A percentile compares a stretch with the other conserved stretches of the same genome.
Conservation (phyloP, 768 basidiomycete species). For the Leccinum disarticulatum region DNA sequence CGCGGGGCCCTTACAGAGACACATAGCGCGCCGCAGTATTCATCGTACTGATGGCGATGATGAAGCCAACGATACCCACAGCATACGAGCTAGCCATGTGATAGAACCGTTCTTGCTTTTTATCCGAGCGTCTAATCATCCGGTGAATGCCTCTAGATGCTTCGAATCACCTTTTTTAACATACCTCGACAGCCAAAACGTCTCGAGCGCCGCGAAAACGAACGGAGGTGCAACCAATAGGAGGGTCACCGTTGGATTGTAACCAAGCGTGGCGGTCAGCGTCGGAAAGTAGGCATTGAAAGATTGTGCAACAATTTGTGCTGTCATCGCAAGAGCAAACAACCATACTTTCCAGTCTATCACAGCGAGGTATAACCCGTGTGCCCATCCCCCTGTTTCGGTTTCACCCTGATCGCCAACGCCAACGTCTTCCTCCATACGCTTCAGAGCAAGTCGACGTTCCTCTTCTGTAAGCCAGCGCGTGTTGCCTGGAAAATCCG, state of each 20-base stretch:
- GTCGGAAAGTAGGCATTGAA: slow-evolving; percentile 88
- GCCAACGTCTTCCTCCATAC: slow-evolving; percentile 66
- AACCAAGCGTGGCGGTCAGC: slow-evolving; percentile 70
- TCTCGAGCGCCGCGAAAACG: slow-evolving; percentile 54
- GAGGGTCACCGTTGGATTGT: slow-evolving; percentile 58
- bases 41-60: slow-evolving; percentile 65
- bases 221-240: slow-evolving; percentile 79
- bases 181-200: slow-evolving; percentile 55
- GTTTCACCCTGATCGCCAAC: slow-evolving; percentile 53
- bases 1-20: slow-evolving; percentile 56
- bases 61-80: slow-evolving; percentile 65
- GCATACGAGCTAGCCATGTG: slow-evolving; percentile 58
- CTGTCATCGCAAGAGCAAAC: slow-evolving; percentile 53
- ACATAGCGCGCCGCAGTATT: slow-evolving; percentile 63
- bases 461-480: slow-evolving; percentile 38
- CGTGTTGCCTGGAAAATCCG: slow-evolving; percentile 45
- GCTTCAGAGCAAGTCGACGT: slow-evolving; percentile 48
- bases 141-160: slow-evolving; percentile 4
- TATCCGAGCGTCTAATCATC: slow-evolving; percentile 62
- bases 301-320: slow-evolving; percentile 49
- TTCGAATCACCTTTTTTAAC: not conserved
- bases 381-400: slow-evolving; percentile 36
- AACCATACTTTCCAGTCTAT: slow-evolving; percentile 83
- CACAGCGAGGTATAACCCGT: slow-evolving; percentile 60
- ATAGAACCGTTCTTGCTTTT: slow-evolving; percentile 64